Base-by-base conservation (phyloP, 2,329 filamentous ascomycete genomes). In the Tricladium varicosporioides region DNA sequence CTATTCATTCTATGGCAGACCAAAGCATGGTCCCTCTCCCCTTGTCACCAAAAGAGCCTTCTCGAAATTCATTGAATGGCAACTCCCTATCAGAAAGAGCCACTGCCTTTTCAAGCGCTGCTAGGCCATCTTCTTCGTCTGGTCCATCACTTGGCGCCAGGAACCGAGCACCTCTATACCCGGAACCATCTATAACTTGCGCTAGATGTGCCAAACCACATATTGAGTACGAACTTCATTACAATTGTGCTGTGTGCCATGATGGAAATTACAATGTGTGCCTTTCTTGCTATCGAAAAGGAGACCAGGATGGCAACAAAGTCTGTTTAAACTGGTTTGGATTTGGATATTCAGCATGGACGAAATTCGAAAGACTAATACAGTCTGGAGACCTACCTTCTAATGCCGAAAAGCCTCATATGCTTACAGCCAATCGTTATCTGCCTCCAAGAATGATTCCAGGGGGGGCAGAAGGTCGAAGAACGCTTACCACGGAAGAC, bases 241-340 rank as follows among this genome's bases (percentile, higher is more conserved):
- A 93, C 73, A 89, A 89, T 69, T 97, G 93, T 72, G 72, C 75
- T 1, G 77, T 78, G 50, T 97, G 93, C 71, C 78, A 82, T 14
- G 75, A 79, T 5, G 91, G 90, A 0, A 77, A 83, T 48, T 96
- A 87, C 78, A 88, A 92, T 69, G 77, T 97, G 10, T 97, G 93
- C 68, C 74, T 89, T 1, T 80, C 80, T 61, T 97, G 93, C 74
- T 97, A 95, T 71, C 85, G 91, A 27, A 70, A 76, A 11, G 87
- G 87, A 8, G 36, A 40, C n/a, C 36, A 40, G n/a, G 36, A 40
- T 40, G 36, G 36, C 10, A 40, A 40, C n/a, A 83, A 83, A 67
- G 92, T 92, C 10, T 97, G 93, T 70, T 78, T 84, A 15, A 84
- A 94, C 69, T 97, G 92, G 91, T 92, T 87, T 65, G 92, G 93